These are phyloP conservation scores for Aspergillus pseudoterreus DNA, from an alignment of 2,329 filamentous ascomycete genomes.

Conservation along the genomic window DNA sequence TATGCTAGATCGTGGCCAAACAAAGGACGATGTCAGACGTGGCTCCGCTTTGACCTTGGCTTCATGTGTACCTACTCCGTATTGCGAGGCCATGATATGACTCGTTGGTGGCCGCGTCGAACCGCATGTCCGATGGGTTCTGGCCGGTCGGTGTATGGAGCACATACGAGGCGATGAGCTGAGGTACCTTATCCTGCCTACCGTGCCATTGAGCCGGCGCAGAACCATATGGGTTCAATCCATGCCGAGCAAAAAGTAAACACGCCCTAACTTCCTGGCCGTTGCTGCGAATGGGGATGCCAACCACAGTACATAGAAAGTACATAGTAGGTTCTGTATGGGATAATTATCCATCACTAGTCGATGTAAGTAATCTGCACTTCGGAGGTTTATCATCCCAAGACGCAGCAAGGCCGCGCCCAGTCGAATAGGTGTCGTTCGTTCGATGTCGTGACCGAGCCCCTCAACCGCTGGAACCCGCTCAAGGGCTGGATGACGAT, in stretches of 20 bases:
- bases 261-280: background rate
- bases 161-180: too few species aligned
- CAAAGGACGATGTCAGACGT: background rate
- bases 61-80: too few species aligned
- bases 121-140: background rate
- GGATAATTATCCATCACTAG: too few species aligned
- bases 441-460: too few species aligned
- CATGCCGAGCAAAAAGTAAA: background rate
- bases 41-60: background rate
- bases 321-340: background rate
- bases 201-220: background rate
- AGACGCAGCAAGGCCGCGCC: background rate
- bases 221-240: background rate
- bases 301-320: background rate
- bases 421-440: too few species aligned
- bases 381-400: background rate
- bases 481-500: background rate
- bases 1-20: background rate
- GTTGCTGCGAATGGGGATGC: background rate
- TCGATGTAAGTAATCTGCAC: background rate
- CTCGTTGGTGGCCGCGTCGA: background rate
- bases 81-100: background rate
- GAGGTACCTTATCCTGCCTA: background rate
- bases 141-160: too few species aligned
- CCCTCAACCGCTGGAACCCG: too few species aligned